A percentile compares a stretch with the other conserved stretches of the same genome.
Conservation (phyloP, 163 green algal genomes). For the Coccomyxa subellipsoidea region DNA sequence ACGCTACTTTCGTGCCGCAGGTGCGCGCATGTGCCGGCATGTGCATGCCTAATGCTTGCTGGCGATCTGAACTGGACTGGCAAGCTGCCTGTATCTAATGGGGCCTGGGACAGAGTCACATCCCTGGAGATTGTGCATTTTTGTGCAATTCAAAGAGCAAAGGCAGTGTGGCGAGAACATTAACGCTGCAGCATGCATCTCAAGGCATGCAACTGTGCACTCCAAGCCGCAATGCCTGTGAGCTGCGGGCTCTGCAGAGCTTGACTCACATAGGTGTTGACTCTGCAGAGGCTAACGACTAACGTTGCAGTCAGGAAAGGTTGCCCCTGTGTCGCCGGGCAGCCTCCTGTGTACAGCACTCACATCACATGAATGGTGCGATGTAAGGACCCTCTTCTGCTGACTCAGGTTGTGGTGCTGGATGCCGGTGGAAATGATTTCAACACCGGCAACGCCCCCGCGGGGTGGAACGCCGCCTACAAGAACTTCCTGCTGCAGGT, state of each 20-base stretch:
- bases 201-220: too few relatives aligned
- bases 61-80: background rate
- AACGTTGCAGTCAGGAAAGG: too few relatives aligned
- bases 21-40: background rate
- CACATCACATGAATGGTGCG: background rate
- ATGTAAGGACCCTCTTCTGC: background rate
- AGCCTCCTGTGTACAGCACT: background rate
- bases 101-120: background rate
- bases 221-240: too few relatives aligned
- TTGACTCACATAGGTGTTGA: too few relatives aligned
- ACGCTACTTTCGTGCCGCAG: background rate
- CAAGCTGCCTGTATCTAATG: background rate
- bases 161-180: too few relatives aligned
- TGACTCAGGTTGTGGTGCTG: background rate
- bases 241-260: too few relatives aligned
- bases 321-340: too few relatives aligned
- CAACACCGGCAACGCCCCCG: background rate
- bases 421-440: background rate
- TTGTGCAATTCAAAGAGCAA: background rate
- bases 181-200: background rate
- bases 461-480: background rate
- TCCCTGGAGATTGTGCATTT: background rate
- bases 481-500: background rate
- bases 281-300: too few relatives aligned
- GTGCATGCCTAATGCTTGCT: too few relatives aligned